Evolutionary conservation across 2,329 filamentous ascomycete genomes (phyloP).

Genomic region (Zasmidium citrigriseum): DNA sequence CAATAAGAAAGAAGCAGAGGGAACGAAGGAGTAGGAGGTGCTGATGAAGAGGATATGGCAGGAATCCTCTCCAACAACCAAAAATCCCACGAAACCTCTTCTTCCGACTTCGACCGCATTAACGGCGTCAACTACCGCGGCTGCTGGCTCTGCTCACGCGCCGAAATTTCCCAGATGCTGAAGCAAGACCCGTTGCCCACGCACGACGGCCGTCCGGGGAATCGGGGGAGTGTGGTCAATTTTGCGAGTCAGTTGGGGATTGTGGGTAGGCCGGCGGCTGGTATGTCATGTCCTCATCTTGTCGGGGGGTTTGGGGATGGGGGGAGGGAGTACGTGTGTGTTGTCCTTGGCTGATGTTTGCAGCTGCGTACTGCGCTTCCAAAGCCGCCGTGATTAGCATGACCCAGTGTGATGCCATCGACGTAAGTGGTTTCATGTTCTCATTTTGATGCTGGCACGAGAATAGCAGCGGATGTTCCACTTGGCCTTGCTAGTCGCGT

Average conservation of each 20-base stretch:
- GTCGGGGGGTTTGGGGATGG: not conserved
- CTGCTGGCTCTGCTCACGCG: slow-evolving; percentile 47
- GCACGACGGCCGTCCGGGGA: slow-evolving; percentile 46
- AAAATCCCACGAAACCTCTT: slow-evolving; percentile 38
- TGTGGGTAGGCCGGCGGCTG: slow-evolving; percentile 44
- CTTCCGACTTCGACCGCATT: slow-evolving; percentile 46
- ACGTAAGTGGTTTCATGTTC: slow-evolving; percentile 34
- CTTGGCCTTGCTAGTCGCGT: not conserved
- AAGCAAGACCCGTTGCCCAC: slow-evolving; percentile 45
- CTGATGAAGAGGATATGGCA: no score
- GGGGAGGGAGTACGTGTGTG: not conserved
- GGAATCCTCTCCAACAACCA: slow-evolving; percentile 44
- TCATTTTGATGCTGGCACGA: not conserved
- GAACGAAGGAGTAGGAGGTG: not conserved
- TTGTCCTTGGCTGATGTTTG: not conserved
- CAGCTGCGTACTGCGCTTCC: slow-evolving; percentile 49
- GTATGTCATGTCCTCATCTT: slow-evolving; percentile 32
- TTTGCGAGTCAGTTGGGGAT: slow-evolving; percentile 48
- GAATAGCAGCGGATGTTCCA: no score
- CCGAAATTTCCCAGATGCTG: slow-evolving; percentile 47
- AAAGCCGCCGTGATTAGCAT: slow-evolving; percentile 50
- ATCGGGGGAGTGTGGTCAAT: slow-evolving; percentile 49
- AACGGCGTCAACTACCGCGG: slow-evolving; percentile 49
- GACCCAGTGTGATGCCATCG: slow-evolving; percentile 52
- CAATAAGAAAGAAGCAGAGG: not conserved